Evolutionary conservation across 306 rosid species (phyloP), one percentile per base, ranked within the genome.

Genomic region (Pyrus betulifolia): DNA sequence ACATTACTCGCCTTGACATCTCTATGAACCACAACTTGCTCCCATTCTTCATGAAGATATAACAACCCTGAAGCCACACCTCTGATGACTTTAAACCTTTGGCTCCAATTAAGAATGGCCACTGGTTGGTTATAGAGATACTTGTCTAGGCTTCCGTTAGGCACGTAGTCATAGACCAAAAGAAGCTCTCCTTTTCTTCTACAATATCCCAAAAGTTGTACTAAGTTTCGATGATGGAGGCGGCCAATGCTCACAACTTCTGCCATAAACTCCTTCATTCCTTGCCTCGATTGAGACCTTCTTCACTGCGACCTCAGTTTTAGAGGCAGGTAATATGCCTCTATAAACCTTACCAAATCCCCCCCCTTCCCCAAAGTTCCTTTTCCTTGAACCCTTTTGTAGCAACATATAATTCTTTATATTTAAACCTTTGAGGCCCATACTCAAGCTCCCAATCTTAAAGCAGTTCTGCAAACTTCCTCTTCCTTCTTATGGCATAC

Each of bases 21-120:
- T 80, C 86, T 85, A 35, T 82, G 84, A 76, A 85, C 77, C 62
- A 82, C 85, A 65, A 59, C 67, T 33, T 74, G 76, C 30, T 71
- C 70, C 33, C 89, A 80, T 77, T 82, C 85, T 85, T 82, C 85
- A 52, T 82, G 84, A 30, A 82, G 86, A 64, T 85, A 80, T 18
- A 77, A 33, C 76, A 80, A 69, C 30, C 76, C 81, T 60, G 76
- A 72, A 8, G 89, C 81, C 8, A 85, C 81, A 13, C 85, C 82
- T 40, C 65, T 82, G 58, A 82, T 74, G 79, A 80, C 79, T 67
- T 19, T 85, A 69, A 64, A 80, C 38, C 84, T 76, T 31, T 40
- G 66, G 3, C 49, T 59, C 82, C 79, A 70, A 67, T 67, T 58
- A 11, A 85, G 80, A 23, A 55, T 85, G 61, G 35, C 35, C 33